Evolutionary conservation across 768 basidiomycete species (phyloP).

Genomic region (Tremella yokohamensis): DNA sequence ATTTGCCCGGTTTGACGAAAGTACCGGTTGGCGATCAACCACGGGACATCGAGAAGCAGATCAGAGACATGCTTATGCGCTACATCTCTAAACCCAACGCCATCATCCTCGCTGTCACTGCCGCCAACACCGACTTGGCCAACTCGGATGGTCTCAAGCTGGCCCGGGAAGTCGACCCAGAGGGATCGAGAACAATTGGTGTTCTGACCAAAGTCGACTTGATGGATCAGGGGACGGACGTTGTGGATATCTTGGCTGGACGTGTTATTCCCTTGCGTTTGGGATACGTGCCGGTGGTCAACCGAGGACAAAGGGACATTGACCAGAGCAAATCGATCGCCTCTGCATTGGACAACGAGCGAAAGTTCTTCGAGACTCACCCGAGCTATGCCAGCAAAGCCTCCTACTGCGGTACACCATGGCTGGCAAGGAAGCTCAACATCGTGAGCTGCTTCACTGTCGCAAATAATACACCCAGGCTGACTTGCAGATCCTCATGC

Average conservation of each 20-base stretch:
- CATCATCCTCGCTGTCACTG: slow-evolving; percentile 93
- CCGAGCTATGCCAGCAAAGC: slow-evolving; percentile 87
- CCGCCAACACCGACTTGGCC: slow-evolving; percentile 93
- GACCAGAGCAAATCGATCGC: slow-evolving; percentile 80
- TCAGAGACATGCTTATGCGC: slow-evolving; percentile 91
- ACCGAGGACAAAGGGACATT: slow-evolving; percentile 96
- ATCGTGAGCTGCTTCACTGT: slow-evolving; percentile 61
- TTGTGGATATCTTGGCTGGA: slow-evolving; percentile 96
- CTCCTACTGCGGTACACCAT: slow-evolving; percentile 91
- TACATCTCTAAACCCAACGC: slow-evolving; percentile 93
- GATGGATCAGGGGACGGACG: slow-evolving; percentile 98
- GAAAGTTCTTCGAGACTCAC: slow-evolving; percentile 91
- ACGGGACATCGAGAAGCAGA: slow-evolving; percentile 94
- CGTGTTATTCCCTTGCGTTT: slow-evolving; percentile 92
- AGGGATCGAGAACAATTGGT: slow-evolving; percentile 94
- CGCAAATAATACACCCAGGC: too few species aligned
- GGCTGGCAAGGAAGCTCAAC: slow-evolving; percentile 92
- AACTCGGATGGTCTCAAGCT: slow-evolving; percentile 97
- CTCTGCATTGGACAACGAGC: slow-evolving; percentile 80
- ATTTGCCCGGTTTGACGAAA: slow-evolving; percentile 89
- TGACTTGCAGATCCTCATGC: slow-evolving; percentile 81
- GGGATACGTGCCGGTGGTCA: slow-evolving; percentile 98
- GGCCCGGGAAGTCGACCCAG: slow-evolving; percentile 94
- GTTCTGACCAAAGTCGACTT: slow-evolving; percentile 97
- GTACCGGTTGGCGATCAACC: slow-evolving; percentile 96